Conservation (phyloP, 805 yeast genomes). For the Candida adriatica region DNA sequence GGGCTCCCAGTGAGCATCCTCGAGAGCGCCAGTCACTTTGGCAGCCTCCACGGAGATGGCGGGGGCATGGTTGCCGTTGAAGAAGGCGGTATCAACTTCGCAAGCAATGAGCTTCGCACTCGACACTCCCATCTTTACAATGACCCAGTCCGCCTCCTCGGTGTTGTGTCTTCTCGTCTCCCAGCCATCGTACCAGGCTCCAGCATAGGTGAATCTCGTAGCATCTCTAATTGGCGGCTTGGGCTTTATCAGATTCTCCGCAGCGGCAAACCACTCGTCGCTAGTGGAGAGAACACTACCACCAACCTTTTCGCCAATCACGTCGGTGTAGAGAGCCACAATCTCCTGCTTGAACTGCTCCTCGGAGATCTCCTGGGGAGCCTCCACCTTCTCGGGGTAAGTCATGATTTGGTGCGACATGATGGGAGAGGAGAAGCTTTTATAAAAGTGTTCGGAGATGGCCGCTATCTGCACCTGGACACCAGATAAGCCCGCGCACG, state of each 20-base stretch:
- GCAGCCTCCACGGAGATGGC: slow-evolving; percentile 76
- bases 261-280: slow-evolving; percentile 96
- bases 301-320: slow-evolving; percentile 78
- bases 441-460: too few species aligned
- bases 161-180: slow-evolving; percentile 93
- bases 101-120: slow-evolving; percentile 74
- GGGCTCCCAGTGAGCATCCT: slow-evolving; percentile 48
- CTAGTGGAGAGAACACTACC: slow-evolving; percentile 64
- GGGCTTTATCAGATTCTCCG: slow-evolving; percentile 79
- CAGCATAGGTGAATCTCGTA: slow-evolving; percentile 70
- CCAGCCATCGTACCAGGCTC: slow-evolving; percentile 99
- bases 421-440: too few species aligned
- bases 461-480: too few species aligned
- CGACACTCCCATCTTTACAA: slow-evolving; percentile 75
- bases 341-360: slow-evolving; percentile 21
- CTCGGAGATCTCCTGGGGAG: slow-evolving; percentile 13
- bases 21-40: slow-evolving; percentile 26
- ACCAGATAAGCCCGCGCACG: too few species aligned
- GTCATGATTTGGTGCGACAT: slow-evolving; percentile 5
- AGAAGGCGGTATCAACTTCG: slow-evolving; percentile 90
- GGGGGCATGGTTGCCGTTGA: slow-evolving; percentile 96
- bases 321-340: slow-evolving; percentile 40
- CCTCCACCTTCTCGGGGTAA: slow-evolving; percentile 2
- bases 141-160: slow-evolving; percentile 82
- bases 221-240: slow-evolving; percentile 75